phyloP scores from a whole-genome alignment of 2,329 filamentous ascomycete species.

The Calonectria pauciramosa region DNA sequence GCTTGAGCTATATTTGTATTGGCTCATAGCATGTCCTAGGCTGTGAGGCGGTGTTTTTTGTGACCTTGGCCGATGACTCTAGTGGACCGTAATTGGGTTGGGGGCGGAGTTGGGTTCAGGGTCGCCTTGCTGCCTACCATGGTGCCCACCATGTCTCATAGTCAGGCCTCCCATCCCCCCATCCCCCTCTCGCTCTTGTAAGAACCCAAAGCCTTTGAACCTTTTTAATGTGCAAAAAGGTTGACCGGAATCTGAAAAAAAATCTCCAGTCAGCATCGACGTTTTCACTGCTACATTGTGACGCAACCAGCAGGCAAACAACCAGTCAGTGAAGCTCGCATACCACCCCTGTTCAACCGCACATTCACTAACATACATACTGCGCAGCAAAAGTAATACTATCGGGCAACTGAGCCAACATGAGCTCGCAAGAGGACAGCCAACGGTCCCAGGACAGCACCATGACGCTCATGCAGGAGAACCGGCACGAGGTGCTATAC shows the following conservation, averaged over 20 bases:
- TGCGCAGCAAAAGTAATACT: neutral
- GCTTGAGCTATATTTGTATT: neutral
- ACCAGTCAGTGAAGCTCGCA: neutral
- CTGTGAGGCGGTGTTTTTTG: neutral
- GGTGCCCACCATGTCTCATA: neutral
- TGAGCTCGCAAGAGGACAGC: slow-evolving; percentile 49
- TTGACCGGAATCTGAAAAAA: neutral
- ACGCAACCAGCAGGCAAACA: slow-evolving; percentile 11
- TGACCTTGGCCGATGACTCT: neutral
- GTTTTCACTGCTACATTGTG: neutral
- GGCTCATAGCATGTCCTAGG: neutral
- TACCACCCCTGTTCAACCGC: neutral
- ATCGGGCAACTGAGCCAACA: slow-evolving; percentile 13
- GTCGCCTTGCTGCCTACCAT: slow-evolving; percentile 26
- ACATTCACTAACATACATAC: neutral
- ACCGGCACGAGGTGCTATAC: slow-evolving; percentile 63
- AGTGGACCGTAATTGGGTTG: slow-evolving; percentile 12
- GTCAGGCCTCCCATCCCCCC: slow-evolving; percentile 22
- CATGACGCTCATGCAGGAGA: slow-evolving; percentile 53
- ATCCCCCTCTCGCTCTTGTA: neutral
- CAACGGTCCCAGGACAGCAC: slow-evolving; percentile 53
- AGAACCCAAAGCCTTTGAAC: neutral
- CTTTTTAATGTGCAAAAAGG: neutral
- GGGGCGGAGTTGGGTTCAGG: slow-evolving; percentile 14
- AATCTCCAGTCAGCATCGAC: neutral